Evolutionary conservation across 2,329 filamentous ascomycete genomes (phyloP).

Genomic region (Purpureocillium lavendulum): DNA sequence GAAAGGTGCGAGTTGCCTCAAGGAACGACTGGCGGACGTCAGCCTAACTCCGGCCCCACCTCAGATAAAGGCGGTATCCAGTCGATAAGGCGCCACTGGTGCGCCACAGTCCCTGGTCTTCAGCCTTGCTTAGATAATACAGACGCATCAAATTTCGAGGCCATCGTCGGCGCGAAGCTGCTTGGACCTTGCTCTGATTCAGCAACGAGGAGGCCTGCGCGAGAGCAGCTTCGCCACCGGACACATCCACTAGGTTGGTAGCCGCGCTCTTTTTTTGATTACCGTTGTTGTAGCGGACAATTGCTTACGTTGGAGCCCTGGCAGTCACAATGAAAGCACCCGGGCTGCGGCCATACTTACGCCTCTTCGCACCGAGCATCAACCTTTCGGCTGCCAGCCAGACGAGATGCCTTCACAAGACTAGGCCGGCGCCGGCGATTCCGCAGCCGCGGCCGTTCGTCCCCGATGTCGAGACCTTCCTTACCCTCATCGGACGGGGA

Average conservation of each 20-base stretch:
- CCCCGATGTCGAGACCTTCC: conserved; percentile 77
- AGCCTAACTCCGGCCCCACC: conserved; percentile 13
- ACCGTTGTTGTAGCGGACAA: not conserved
- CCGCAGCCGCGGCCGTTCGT: conserved; percentile 77
- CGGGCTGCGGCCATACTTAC: conserved; percentile 21
- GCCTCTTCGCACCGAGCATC: conserved; percentile 20
- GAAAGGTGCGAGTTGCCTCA: too few relatives aligned
- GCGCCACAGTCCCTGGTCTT: conserved; percentile 8
- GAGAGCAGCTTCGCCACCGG: not conserved
- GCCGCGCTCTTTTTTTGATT: not conserved
- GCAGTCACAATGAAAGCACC: conserved; percentile 21
- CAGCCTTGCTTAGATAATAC: conserved; percentile 25
- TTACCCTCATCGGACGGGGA: conserved; percentile 82
- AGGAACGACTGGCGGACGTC: not conserved
- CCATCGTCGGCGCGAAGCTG: too few relatives aligned
- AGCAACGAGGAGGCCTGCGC: not conserved
- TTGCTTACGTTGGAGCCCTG: not conserved
- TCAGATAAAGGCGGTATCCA: too few relatives aligned
- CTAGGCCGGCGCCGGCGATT: conserved; percentile 28
- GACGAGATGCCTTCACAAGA: conserved; percentile 34
- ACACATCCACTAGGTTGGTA: not conserved
- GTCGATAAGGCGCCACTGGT: not conserved
- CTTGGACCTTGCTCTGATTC: too few relatives aligned
- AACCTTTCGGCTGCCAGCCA: conserved; percentile 25
- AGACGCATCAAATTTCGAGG: conserved; percentile 18